These are phyloP conservation scores for Tricharina praecox DNA, from an alignment of 495 filamentous ascomycete species.

Conservation along the genomic window DNA sequence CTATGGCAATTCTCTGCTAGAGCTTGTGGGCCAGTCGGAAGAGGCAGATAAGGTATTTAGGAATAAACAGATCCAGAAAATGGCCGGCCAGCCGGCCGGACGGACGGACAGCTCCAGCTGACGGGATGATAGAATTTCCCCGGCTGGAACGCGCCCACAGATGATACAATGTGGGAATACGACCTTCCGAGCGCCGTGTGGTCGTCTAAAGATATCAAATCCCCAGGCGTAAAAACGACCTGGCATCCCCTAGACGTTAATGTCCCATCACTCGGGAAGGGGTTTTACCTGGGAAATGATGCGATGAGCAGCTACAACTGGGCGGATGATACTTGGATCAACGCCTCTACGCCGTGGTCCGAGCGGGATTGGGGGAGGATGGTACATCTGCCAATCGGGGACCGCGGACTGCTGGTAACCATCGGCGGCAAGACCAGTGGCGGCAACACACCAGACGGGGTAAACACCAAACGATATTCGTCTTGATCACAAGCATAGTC, in stretches of 20 bases:
- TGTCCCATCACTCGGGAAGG: neutral
- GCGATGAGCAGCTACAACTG: neutral
- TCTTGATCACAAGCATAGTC: too few relatives aligned
- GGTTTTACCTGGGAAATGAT: neutral
- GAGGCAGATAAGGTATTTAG: neutral
- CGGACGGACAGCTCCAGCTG: too few relatives aligned
- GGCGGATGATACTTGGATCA: neutral
- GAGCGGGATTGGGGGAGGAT: neutral
- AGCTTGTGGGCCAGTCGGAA: neutral
- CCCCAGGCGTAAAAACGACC: neutral
- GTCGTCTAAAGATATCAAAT: neutral
- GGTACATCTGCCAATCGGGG: neutral
- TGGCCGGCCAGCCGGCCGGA: too few relatives aligned
- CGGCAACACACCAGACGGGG: too few relatives aligned
- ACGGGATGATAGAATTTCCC: neutral
- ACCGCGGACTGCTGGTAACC: neutral
- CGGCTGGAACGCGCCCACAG: neutral
- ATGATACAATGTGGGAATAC: neutral
- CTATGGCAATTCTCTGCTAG: neutral
- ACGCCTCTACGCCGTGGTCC: neutral
- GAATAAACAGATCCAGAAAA: too few relatives aligned
- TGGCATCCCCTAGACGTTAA: neutral
- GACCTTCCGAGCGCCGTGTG: neutral
- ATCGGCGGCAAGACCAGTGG: neutral
- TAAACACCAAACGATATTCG: too few relatives aligned